These are phyloP conservation scores for Sphaerulina vaccinii DNA, from an alignment of 2,329 filamentous ascomycete species.

Conservation along the genomic window DNA sequence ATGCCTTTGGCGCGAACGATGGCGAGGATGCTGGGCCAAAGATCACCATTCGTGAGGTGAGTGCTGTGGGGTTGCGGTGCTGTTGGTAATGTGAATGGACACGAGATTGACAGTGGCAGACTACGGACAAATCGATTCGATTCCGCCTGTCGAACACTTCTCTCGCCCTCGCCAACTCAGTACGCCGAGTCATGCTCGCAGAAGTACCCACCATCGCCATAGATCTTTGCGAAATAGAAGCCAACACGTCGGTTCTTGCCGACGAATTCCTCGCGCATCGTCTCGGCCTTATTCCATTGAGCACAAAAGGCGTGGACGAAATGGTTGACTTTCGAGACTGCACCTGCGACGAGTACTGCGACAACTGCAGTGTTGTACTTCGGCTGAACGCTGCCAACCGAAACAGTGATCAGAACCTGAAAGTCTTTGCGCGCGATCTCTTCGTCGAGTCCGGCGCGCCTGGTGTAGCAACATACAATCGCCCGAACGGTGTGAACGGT, in stretches of 20 bases:
- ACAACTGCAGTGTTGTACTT: slow-evolving; percentile 83
- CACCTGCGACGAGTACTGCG: slow-evolving; percentile 93
- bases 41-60: slow-evolving; percentile 49
- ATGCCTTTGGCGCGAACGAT: slow-evolving; percentile 25
- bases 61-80: slow-evolving; percentile 11
- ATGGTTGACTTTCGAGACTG: slow-evolving; percentile 90
- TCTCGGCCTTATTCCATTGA: slow-evolving; percentile 83
- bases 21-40: slow-evolving; percentile 28
- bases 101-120: slow-evolving; percentile 46
- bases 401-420: slow-evolving; percentile 82
- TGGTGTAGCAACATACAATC: slow-evolving; percentile 65
- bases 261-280: slow-evolving; percentile 96
- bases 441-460: slow-evolving; percentile 59
- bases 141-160: slow-evolving; percentile 90
- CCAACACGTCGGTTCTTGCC: slow-evolving; percentile 91
- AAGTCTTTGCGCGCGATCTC: slow-evolving; percentile 88
- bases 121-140: slow-evolving; percentile 74
- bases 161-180: slow-evolving; percentile 85
- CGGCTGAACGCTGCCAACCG: slow-evolving; percentile 70
- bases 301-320: slow-evolving; percentile 76
- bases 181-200: slow-evolving; percentile 86
- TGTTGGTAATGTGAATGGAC: not conserved
- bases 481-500: slow-evolving; percentile 57
- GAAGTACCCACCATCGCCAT: slow-evolving; percentile 94
- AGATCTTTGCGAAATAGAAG: slow-evolving; percentile 88